These are phyloP conservation scores for Gastrolobium villosum DNA, from an alignment of 306 rosid genomes.

Conservation along the genomic window DNA sequence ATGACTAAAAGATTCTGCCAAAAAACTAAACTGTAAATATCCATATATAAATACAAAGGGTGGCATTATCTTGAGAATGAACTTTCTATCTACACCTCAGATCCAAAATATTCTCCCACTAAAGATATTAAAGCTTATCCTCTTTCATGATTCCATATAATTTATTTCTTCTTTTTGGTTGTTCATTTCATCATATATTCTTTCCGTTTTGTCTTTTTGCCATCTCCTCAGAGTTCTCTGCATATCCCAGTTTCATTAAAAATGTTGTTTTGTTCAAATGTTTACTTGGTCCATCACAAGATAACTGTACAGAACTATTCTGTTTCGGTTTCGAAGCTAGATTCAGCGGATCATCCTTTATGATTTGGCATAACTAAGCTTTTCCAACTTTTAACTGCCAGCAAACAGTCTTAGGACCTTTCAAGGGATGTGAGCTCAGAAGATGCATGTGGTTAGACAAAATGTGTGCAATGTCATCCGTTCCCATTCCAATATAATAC, in stretches of 20 bases:
- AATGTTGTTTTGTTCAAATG: no score
- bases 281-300: constrained; percentile 43
- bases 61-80: neutral
- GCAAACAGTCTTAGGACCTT: constrained; percentile 69
- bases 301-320: constrained; percentile 41
- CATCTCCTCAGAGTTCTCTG: constrained; percentile 89
- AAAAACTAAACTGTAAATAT: neutral
- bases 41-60: neutral
- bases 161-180: constrained; percentile 15
- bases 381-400: constrained; percentile 62
- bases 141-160: neutral
- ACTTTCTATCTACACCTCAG: neutral
- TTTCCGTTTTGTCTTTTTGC: constrained; percentile 61
- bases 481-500: constrained; percentile 65
- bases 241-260: constrained; percentile 74
- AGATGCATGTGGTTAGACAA: constrained; percentile 58
- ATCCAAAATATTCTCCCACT: neutral
- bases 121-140: constrained; percentile 1
- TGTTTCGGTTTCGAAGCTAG: constrained; percentile 61
- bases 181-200: neutral
- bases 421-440: constrained; percentile 58
- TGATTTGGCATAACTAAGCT: constrained; percentile 58
- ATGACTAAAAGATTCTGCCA: neutral
- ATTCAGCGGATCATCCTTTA: constrained; percentile 67
- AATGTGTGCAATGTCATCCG: constrained; percentile 60